phyloP scores from a whole-genome alignment of 345 rosid genomes.

The Citrus glauca region DNA sequence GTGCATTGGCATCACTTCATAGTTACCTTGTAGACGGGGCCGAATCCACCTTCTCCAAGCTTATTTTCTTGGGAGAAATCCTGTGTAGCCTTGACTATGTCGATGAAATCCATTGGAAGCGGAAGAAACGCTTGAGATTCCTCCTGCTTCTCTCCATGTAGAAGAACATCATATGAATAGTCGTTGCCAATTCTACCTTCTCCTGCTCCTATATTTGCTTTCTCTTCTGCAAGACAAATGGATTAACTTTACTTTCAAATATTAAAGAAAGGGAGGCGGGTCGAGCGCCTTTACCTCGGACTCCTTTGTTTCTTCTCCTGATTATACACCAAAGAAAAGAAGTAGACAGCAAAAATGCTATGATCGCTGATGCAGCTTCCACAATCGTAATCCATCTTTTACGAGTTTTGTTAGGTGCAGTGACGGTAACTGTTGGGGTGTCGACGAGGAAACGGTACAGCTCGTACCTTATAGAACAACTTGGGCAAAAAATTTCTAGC shows the following conservation, averaged over 20 bases:
- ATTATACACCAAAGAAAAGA: not conserved
- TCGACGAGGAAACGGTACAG: not conserved
- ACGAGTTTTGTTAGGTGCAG: not conserved
- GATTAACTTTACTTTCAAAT: not conserved
- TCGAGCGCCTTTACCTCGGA: not conserved
- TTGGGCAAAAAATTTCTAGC: slow-evolving; percentile 7
- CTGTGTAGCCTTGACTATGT: slow-evolving; percentile 16
- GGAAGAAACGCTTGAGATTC: slow-evolving; percentile 12
- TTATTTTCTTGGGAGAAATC: slow-evolving; percentile 23
- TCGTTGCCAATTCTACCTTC: not conserved
- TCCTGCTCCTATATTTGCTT: not conserved
- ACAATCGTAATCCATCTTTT: slow-evolving; percentile 5
- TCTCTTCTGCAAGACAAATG: not conserved
- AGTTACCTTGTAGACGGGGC: slow-evolving; percentile 36
- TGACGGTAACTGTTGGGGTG: not conserved
- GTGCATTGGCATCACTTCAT: not conserved
- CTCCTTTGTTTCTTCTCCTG: not conserved
- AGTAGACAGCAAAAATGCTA: not conserved
- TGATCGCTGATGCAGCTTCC: not conserved
- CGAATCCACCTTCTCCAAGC: slow-evolving; percentile 48
- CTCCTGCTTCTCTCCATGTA: not conserved
- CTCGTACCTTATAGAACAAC: slow-evolving; percentile 20
- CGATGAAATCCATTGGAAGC: slow-evolving; percentile 3
- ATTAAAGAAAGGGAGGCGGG: not conserved
- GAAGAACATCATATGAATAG: not conserved